Conservation (phyloP, 768 basidiomycete species). For the Panellus pusillus region DNA sequence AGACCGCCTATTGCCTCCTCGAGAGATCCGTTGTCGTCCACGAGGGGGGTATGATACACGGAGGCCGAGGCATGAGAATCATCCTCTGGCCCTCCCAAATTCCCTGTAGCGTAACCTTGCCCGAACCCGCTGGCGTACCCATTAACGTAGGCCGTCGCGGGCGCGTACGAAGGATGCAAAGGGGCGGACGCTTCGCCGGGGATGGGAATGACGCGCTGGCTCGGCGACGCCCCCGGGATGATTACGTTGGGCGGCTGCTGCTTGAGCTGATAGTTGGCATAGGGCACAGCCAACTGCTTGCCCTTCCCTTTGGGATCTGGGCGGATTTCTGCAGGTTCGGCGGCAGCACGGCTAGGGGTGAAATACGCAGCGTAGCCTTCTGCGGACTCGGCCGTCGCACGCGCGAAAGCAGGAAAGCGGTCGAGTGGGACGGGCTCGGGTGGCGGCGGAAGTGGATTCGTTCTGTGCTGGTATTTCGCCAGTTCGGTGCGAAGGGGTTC, state of each 20-base stretch:
- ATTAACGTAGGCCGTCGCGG: constrained; percentile 32
- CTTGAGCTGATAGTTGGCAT: background rate
- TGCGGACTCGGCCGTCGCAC: constrained; percentile 25
- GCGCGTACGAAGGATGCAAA: constrained; percentile 18
- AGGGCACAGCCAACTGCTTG: constrained; percentile 12
- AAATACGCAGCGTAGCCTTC: constrained; percentile 18
- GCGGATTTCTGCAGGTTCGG: background rate
- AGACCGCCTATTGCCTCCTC: constrained; percentile 12
- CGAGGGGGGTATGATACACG: constrained; percentile 4
- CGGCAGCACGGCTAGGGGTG: background rate
- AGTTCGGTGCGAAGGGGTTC: constrained; percentile 35
- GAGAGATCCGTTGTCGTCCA: constrained; percentile 1
- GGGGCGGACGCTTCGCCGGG: constrained; percentile 22
- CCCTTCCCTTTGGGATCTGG: constrained; percentile 12
- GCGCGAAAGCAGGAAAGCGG: constrained; percentile 41
- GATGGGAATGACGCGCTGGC: constrained; percentile 32
- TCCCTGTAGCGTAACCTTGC: constrained; percentile 32
- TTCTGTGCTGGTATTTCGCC: constrained; percentile 30
- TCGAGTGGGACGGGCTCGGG: constrained; percentile 53
- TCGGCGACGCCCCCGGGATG: constrained; percentile 32
- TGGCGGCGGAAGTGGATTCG: constrained; percentile 58
- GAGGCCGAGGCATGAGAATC: constrained; percentile 14
- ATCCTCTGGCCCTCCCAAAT: background rate
- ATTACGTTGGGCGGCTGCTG: constrained; percentile 20
- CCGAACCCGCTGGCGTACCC: constrained; percentile 38